phyloP scores from a whole-genome alignment of 2,329 filamentous ascomycete species.

The Scedosporium minutisporum region DNA sequence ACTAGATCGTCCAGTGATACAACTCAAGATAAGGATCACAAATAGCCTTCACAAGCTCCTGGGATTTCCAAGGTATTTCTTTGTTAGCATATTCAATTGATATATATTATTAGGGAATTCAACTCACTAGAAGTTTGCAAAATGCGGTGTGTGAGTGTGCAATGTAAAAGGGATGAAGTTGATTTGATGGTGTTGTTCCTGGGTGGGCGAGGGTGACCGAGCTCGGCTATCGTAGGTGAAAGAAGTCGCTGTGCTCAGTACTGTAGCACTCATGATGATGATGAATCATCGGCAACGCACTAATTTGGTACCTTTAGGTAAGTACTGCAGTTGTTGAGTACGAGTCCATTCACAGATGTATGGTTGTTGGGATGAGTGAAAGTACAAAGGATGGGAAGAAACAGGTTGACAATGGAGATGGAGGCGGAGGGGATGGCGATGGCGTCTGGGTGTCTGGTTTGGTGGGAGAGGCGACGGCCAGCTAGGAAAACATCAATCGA shows the following conservation, averaged over 20 bases:
- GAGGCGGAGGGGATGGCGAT: neutral
- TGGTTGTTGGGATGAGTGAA: neutral
- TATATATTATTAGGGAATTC: neutral
- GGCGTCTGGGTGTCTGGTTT: neutral
- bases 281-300: neutral
- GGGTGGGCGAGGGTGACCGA: neutral
- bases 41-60: neutral
- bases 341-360: neutral
- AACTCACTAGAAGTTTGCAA: neutral
- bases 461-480: too few species aligned
- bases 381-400: neutral
- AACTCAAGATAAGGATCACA: neutral
- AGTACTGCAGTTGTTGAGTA: neutral
- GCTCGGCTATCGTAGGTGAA: constrained; percentile 5
- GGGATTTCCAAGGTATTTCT: neutral
- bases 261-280: neutral
- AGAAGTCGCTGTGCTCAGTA: neutral
- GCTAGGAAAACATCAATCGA: too few species aligned
- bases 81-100: neutral
- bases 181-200: neutral
- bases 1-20: neutral
- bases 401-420: neutral
- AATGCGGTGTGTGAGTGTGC: neutral
- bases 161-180: neutral
- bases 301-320: neutral